phyloP scores from a whole-genome alignment of 441 rosid genomes.

The Euphorbia celastroides region DNA sequence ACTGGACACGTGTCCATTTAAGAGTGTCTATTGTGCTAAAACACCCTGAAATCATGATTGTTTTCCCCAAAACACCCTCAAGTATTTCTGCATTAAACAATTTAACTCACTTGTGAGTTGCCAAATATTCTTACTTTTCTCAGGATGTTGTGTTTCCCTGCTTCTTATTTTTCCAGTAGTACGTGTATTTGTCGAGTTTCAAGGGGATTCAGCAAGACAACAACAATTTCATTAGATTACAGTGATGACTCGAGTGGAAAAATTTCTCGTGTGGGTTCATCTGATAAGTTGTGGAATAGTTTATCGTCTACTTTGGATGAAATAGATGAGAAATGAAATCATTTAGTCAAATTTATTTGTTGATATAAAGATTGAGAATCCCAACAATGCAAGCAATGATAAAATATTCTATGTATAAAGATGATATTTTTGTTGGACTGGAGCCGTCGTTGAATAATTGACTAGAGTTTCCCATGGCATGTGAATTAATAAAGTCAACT shows the following conservation, averaged over 20 bases:
- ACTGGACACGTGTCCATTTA: too few species aligned
- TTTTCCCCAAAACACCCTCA: constrained; percentile 21
- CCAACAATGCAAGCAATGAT: background rate
- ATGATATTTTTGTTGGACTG: too few species aligned
- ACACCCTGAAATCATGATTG: background rate
- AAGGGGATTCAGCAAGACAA: background rate
- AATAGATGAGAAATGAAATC: too few species aligned
- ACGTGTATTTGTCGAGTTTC: background rate
- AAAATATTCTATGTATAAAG: too few species aligned
- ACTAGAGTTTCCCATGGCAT: background rate
- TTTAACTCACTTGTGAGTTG: constrained; percentile 31
- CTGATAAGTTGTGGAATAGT: background rate
- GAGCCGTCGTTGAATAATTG: background rate
- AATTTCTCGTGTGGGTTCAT: background rate
- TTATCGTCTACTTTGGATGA: background rate
- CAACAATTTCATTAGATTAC: background rate
- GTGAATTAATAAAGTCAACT: background rate
- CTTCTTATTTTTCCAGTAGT: too few species aligned
- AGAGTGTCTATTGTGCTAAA: constrained; percentile 7
- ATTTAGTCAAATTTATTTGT: too few species aligned
- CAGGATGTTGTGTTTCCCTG: too few species aligned
- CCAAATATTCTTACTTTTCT: background rate
- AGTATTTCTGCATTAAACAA: constrained; percentile 25
- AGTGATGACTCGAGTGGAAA: background rate
- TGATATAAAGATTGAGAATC: background rate